phyloP scores from a whole-genome alignment of 2,329 filamentous ascomycete species.

The Ramichloridium luteum region DNA sequence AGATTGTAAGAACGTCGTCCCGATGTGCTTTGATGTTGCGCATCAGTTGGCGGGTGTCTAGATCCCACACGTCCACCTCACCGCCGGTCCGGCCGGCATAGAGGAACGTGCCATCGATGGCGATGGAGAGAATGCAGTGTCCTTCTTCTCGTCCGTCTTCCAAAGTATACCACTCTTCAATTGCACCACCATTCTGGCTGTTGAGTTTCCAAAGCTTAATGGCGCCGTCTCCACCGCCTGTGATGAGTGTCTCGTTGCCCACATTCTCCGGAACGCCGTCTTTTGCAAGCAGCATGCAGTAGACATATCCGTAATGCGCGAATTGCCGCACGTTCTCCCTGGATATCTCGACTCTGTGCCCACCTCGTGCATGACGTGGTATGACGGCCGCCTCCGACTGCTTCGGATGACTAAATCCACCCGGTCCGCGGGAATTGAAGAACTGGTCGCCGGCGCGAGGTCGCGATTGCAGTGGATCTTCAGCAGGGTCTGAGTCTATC shows the following conservation, averaged over 20 bases:
- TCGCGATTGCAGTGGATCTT: conserved; percentile 40
- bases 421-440: conserved; percentile 81
- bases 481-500: conserved; percentile 22
- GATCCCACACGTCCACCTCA: conserved; percentile 88
- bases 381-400: conserved; percentile 45
- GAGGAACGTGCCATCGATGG: conserved; percentile 79
- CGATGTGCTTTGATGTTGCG: conserved; percentile 71
- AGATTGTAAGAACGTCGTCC: conserved; percentile 73
- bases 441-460: conserved; percentile 62
- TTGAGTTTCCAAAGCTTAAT: conserved; percentile 85
- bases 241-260: conserved; percentile 68
- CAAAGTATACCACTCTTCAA: conserved; percentile 56
- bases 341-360: conserved; percentile 66
- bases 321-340: conserved; percentile 72
- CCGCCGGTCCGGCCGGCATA: conserved; percentile 84
- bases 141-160: conserved; percentile 47
- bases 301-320: conserved; percentile 90
- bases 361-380: conserved; percentile 41
- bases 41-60: conserved; percentile 84
- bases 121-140: conserved; percentile 61
- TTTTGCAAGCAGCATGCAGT: conserved; percentile 81
- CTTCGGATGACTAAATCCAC: conserved; percentile 65
- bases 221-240: conserved; percentile 83
- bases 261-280: conserved; percentile 59
- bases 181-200: conserved; percentile 46